Evolutionary conservation across 208 protist genomes (phyloP), one percentile per base, ranked within the genome.

Genomic region (Acanthamoeba sp.): DNA sequence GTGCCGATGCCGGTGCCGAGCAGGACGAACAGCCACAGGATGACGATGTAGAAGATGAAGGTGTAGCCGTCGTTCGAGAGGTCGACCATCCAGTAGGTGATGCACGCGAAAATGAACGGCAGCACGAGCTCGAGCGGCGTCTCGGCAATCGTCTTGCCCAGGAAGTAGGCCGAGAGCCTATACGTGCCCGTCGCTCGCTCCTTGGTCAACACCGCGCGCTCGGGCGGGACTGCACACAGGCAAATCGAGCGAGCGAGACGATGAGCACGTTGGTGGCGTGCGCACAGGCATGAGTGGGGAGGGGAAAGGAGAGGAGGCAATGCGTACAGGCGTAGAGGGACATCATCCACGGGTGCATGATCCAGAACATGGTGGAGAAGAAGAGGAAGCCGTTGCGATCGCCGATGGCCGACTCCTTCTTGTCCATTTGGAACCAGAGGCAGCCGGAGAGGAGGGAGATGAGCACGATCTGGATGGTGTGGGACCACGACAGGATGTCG

Each of bases 391-490:
- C 95, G 82, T 42, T 48, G 24, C 89, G 62, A 69, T 96, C 95
- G 40, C 32, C 22, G 66, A 96, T 95, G 78, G 91, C 62, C 36
- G 52, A 66, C 32, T 96, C 95, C 36, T 55, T 78, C 29, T 95
- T 69, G 42, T 66, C 59, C 42, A 96, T 94, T 34, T 96, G 93
- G 48, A 95, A 96, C 95, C 95, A 96, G n/a, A 96, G 69, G 38
- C 95, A 27, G 6, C 91, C 94, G 22, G 89, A 27, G 38, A 96
- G 45, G 1, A 96, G 22, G 18, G 95, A 62, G 62, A 96, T 62
- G 73, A 89, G 18, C 5, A 85, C 36, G 34, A 80, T 92, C 84
- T 96, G 95, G 10, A 90, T 76, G 45, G 95, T 69, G 34, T 93
- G 66, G 9, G 36, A 80, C 94, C 95, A 95, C 24, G 55, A 82